Conservation (phyloP, 1,139 yeast genomes). For the Scheffersomyces illinoinensis region DNA sequence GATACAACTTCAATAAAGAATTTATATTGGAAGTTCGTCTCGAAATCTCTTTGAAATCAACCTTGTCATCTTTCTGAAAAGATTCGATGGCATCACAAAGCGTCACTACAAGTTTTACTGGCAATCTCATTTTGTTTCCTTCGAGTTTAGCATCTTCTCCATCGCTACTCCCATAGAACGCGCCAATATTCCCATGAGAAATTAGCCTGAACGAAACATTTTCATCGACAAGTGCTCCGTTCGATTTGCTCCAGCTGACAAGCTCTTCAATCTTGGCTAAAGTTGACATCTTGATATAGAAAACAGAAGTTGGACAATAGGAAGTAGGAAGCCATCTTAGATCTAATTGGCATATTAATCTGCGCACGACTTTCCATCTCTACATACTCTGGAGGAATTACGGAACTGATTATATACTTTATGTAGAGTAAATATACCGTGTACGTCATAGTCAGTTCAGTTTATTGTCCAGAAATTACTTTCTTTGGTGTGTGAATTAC, state of each 20-base stretch:
- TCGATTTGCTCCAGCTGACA: conserved; percentile 49
- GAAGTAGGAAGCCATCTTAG: not conserved
- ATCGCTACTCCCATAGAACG: conserved; percentile 19
- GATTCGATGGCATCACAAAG: conserved; percentile 41
- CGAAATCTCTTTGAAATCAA: conserved; percentile 18
- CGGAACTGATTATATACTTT: no score
- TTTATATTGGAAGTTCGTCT: conserved; percentile 33
- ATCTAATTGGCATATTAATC: not conserved
- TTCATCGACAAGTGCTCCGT: conserved; percentile 47
- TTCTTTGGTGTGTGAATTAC: no score
- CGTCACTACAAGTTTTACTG: conserved; percentile 41
- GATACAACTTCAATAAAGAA: conserved; percentile 46
- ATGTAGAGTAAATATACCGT: no score
- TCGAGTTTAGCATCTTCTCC: conserved; percentile 7
- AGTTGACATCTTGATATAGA: not conserved
- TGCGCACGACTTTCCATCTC: not conserved
- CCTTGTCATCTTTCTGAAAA: conserved; percentile 22
- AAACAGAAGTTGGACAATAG: not conserved
- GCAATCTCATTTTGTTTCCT: conserved; percentile 31
- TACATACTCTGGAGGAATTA: not conserved
- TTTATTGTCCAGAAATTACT: no score
- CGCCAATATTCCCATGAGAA: conserved; percentile 39
- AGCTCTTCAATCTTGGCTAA: conserved; percentile 13
- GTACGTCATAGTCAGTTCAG: no score
- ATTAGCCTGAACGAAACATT: conserved; percentile 23